phyloP scores from a whole-genome alignment of 768 basidiomycete genomes.

The Agrocybe praecox region DNA sequence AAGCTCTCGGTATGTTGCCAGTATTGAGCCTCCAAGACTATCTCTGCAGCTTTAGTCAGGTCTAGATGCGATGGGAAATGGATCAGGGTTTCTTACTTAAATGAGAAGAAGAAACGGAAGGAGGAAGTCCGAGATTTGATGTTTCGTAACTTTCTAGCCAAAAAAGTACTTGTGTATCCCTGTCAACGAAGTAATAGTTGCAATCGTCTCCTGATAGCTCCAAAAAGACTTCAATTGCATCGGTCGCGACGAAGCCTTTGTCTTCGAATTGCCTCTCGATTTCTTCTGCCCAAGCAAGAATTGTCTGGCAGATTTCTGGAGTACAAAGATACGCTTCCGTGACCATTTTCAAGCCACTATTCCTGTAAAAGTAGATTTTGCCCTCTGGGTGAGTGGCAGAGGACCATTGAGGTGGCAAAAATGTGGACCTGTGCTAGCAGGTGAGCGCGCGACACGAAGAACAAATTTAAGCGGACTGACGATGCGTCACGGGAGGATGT shows the following conservation, averaged over 20 bases:
- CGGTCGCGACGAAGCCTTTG: slow-evolving; percentile 34
- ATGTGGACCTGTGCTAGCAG: slow-evolving; percentile 34
- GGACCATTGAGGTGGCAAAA: slow-evolving; percentile 52
- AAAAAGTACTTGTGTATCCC: slow-evolving; percentile 45
- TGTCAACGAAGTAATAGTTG: slow-evolving; percentile 61
- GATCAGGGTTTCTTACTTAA: slow-evolving; percentile 43
- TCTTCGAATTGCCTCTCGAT: slow-evolving; percentile 33
- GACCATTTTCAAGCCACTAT: slow-evolving; percentile 40
- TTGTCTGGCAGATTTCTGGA: slow-evolving; percentile 30
- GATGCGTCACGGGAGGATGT: slow-evolving; percentile 12
- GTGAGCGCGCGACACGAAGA: neutral
- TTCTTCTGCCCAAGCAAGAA: slow-evolving; percentile 37
- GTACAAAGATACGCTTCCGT: slow-evolving; percentile 58
- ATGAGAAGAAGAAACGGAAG: slow-evolving; percentile 52
- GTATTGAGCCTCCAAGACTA: slow-evolving; percentile 51
- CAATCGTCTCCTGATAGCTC: slow-evolving; percentile 46
- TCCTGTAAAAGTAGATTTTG: slow-evolving; percentile 51
- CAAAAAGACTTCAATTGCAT: slow-evolving; percentile 53
- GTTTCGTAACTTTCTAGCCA: slow-evolving; percentile 55
- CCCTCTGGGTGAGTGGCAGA: slow-evolving; percentile 61
- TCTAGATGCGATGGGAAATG: neutral
- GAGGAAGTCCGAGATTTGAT: slow-evolving; percentile 42
- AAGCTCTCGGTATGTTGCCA: slow-evolving; percentile 69
- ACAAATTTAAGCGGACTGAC: slow-evolving; percentile 9
- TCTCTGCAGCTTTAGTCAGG: slow-evolving; percentile 31